A percentile compares a stretch with the other conserved stretches of the same genome.
phyloP scores from a whole-genome alignment of 2,329 filamentous ascomycete species.

The Fusarium bactridioides region DNA sequence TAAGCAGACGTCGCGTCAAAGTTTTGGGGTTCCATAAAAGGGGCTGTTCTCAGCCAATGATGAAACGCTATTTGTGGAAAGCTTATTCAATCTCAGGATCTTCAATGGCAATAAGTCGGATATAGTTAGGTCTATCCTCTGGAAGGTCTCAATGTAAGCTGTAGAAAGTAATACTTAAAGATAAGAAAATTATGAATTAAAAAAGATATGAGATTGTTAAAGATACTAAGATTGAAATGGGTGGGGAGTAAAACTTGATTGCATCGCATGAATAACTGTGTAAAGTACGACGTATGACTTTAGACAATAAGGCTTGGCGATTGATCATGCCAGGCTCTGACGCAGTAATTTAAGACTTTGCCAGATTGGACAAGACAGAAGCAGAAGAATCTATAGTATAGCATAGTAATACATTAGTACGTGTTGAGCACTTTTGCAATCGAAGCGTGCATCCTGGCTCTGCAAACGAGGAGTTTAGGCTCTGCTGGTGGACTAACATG shows the following conservation, averaged over 20 bases:
- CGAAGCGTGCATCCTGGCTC: neutral
- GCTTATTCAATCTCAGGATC: neutral
- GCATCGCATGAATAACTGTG: accelerated
- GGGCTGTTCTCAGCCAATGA: neutral
- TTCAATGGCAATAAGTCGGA: neutral
- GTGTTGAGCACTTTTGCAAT: neutral
- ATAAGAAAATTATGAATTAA: too few relatives aligned
- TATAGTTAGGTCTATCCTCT: neutral
- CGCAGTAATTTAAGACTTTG: neutral
- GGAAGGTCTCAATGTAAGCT: neutral
- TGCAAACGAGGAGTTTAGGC: neutral
- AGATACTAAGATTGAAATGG: neutral
- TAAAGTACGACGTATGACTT: neutral
- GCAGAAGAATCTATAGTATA: accelerated
- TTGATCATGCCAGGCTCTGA: neutral
- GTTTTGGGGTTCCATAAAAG: neutral
- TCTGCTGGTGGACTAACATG: neutral
- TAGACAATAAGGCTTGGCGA: neutral
- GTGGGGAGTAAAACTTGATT: accelerated
- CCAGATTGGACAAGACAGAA: neutral
- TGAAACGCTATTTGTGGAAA: accelerated
- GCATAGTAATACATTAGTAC: neutral
- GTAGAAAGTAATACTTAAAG: neutral
- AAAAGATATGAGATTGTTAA: too few relatives aligned
- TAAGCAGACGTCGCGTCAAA: neutral